phyloP scores from a whole-genome alignment of 2,329 filamentous ascomycete genomes.

The Neurospora sp. region DNA sequence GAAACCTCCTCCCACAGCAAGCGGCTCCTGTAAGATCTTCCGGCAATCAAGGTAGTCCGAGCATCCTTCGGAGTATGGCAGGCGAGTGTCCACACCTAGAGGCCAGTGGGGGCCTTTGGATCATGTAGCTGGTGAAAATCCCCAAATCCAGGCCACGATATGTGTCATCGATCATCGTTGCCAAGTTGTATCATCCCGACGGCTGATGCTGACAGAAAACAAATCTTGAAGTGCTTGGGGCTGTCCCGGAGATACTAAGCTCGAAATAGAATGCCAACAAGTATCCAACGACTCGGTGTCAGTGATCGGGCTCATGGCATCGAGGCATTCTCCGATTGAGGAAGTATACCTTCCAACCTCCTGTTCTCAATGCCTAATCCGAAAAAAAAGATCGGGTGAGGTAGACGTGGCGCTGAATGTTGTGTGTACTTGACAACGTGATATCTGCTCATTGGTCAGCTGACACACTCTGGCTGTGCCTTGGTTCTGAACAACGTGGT shows the following conservation, averaged over 20 bases:
- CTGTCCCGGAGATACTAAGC: background rate
- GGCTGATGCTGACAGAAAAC: background rate
- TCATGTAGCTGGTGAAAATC: too few relatives aligned
- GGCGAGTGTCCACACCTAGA: too few relatives aligned
- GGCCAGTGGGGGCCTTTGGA: too few relatives aligned
- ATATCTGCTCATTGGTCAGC: background rate
- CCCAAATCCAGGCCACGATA: background rate
- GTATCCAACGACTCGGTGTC: background rate
- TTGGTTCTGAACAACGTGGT: too few relatives aligned
- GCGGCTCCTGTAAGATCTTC: too few relatives aligned
- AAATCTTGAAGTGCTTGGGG: background rate
- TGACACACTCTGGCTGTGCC: too few relatives aligned
- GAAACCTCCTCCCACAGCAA: too few relatives aligned
- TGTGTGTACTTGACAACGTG: background rate
- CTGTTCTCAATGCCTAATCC: background rate
- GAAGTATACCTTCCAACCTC: background rate
- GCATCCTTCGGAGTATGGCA: too few relatives aligned
- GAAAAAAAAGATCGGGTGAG: background rate
- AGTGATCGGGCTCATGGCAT: background rate
- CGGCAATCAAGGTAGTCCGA: too few relatives aligned
- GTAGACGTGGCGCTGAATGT: background rate
- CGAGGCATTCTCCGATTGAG: background rate
- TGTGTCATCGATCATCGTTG: too few relatives aligned
- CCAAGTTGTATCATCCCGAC: background rate
- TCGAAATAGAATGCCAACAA: background rate